These are phyloP conservation scores for Rosa multiflora DNA, from an alignment of 306 rosid species.

Conservation along the genomic window DNA sequence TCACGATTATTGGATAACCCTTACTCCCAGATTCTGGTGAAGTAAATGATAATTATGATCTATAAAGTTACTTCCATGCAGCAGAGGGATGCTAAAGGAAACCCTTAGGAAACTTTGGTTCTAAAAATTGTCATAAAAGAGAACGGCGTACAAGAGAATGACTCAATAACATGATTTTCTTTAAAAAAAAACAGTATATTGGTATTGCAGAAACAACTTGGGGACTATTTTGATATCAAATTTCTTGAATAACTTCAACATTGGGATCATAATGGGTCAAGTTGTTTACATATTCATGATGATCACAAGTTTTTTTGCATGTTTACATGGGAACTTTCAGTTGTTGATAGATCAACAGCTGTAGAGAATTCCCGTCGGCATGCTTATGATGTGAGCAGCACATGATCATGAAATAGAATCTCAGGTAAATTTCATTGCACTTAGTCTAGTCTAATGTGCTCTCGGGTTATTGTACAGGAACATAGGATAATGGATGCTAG, in stretches of 20 bases:
- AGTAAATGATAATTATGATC: not conserved
- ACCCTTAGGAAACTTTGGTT: not conserved
- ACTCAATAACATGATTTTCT: not conserved
- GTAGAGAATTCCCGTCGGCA: not conserved
- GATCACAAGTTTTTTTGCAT: not conserved
- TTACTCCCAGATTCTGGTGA: not conserved
- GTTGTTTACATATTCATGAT: not conserved
- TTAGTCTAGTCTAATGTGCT: constrained; percentile 3
- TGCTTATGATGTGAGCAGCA: not conserved
- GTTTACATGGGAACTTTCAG: not conserved
- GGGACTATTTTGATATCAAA: not conserved
- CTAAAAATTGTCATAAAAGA: not conserved
- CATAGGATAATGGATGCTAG: constrained; percentile 59
- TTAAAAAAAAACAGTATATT: not conserved
- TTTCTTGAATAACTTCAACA: not conserved
- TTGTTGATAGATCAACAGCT: not conserved
- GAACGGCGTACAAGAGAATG: not conserved
- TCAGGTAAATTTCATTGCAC: not conserved
- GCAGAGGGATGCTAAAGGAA: not conserved
- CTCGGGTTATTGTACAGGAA: constrained; percentile 43
- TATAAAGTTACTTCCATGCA: not conserved
- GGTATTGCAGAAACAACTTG: not conserved
- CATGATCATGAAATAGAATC: not conserved
- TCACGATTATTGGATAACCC: not conserved
- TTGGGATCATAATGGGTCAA: not conserved